Conservation (phyloP, 306 rosid genomes). For the Pterocarpus santalinus region DNA sequence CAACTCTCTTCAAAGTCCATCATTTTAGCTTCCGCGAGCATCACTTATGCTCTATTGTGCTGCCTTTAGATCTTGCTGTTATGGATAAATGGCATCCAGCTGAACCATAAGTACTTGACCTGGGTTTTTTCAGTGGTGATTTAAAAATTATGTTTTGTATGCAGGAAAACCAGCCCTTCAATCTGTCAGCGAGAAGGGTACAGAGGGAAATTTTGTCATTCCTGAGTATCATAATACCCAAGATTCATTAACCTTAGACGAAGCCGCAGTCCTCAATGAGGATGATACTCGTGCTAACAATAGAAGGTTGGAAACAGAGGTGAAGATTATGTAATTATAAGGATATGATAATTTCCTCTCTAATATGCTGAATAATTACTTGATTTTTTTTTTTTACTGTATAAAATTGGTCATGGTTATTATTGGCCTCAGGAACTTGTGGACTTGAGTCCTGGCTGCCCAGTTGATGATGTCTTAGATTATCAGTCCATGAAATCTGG, state of each 20-base stretch:
- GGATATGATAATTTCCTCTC: constrained; percentile 38
- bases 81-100: constrained; percentile 30
- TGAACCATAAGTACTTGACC: constrained; percentile 18
- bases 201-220: constrained; percentile 48
- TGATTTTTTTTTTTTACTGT: not conserved
- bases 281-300: constrained; percentile 28
- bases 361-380: constrained; percentile 33
- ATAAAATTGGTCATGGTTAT: constrained; percentile 29
- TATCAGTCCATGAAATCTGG: constrained; percentile 53
- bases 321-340: constrained; percentile 40
- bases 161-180: constrained; percentile 50
- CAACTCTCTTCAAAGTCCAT: constrained; percentile 14
- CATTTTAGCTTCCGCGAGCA: constrained; percentile 5
- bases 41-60: not conserved
- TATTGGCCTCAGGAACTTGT: constrained; percentile 61
- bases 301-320: constrained; percentile 47
- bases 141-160: constrained; percentile 31
- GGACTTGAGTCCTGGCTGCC: constrained; percentile 49
- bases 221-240: constrained; percentile 42
- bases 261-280: constrained; percentile 27
- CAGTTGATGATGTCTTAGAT: constrained; percentile 47
- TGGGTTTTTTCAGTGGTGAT: constrained; percentile 40
- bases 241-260: constrained; percentile 40
- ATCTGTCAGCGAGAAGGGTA: constrained; percentile 41
- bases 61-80: constrained; percentile 35